Conservation (phyloP, 208 protist species). For the Porcisia hertigi region DNA sequence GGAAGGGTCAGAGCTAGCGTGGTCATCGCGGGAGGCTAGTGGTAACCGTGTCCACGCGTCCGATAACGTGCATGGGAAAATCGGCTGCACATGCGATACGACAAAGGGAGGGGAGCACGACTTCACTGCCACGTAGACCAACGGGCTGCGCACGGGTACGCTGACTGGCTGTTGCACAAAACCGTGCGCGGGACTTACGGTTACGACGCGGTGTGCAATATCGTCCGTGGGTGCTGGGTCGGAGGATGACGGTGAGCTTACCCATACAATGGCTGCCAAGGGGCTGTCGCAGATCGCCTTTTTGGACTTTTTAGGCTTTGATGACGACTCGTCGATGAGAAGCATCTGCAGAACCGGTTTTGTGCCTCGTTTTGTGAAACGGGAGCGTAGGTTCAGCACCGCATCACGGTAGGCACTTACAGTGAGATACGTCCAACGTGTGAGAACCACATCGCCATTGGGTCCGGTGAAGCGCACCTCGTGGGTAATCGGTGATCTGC, state of each 20-base stretch:
- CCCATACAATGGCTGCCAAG: constrained; percentile 16
- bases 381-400: constrained; percentile 47
- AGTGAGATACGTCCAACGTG: constrained; percentile 34
- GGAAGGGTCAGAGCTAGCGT: neutral
- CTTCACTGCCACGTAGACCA: constrained; percentile 30
- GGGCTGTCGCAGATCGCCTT: neutral
- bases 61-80: constrained; percentile 21
- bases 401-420: constrained; percentile 54
- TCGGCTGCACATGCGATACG: constrained; percentile 1
- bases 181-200: constrained; percentile 7
- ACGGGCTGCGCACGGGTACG: constrained; percentile 14
- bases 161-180: constrained; percentile 21
- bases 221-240: neutral
- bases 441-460: constrained; percentile 35
- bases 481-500: constrained; percentile 3
- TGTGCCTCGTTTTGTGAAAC: constrained; percentile 3
- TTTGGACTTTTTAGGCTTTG: neutral
- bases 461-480: constrained; percentile 21
- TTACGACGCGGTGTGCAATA: constrained; percentile 16
- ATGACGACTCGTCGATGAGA: constrained; percentile 14
- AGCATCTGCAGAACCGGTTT: constrained; percentile 32
- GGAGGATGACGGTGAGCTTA: constrained; percentile 12
- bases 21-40: neutral
- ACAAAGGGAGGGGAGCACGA: neutral
- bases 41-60: constrained; percentile 13